A percentile compares a stretch with the other conserved stretches of the same genome.
phyloP scores from a whole-genome alignment of 352 stramenopile genomes.

The Pythium phragmiticola region DNA sequence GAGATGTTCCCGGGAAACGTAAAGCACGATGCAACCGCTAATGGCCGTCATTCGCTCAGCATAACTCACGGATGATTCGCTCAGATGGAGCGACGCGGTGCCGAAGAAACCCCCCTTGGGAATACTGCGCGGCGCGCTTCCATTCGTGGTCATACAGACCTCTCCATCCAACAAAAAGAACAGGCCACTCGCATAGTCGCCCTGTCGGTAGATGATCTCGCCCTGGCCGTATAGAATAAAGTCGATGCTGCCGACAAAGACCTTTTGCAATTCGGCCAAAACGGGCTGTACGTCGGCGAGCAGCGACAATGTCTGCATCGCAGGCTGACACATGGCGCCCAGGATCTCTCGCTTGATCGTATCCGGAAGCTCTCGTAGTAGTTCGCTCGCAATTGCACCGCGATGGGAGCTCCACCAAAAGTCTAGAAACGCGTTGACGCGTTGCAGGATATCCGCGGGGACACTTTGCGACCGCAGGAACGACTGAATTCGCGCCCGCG shows the following conservation, averaged over 20 bases:
- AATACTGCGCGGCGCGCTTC: slow-evolving; percentile 32
- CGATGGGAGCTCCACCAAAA: slow-evolving; percentile 71
- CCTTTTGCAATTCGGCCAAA: slow-evolving; percentile 35
- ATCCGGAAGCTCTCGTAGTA: slow-evolving; percentile 53
- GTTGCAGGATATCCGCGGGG: slow-evolving; percentile 42
- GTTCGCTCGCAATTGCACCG: slow-evolving; percentile 43
- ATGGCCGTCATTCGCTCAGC: slow-evolving; percentile 54
- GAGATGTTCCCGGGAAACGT: slow-evolving; percentile 50
- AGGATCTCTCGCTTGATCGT: slow-evolving; percentile 53
- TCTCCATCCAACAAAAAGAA: slow-evolving; percentile 64
- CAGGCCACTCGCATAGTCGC: slow-evolving; percentile 56
- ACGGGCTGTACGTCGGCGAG: slow-evolving; percentile 38
- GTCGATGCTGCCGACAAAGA: slow-evolving; percentile 48
- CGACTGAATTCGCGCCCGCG: slow-evolving; percentile 44
- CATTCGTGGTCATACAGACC: slow-evolving; percentile 43
- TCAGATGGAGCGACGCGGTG: slow-evolving; percentile 47
- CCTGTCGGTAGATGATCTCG: slow-evolving; percentile 60
- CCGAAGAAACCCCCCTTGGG: slow-evolving; percentile 53
- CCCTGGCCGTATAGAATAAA: slow-evolving; percentile 65
- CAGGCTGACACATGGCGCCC: slow-evolving; percentile 46
- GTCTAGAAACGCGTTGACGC: slow-evolving; percentile 59
- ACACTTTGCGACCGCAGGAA: slow-evolving; percentile 52
- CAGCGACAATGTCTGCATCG: slow-evolving; percentile 43
- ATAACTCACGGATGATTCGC: slow-evolving; percentile 43
- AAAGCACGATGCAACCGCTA: slow-evolving; percentile 58